phyloP scores from a whole-genome alignment of 108 stramenopile species.

The Schizochytrium sp. region DNA sequence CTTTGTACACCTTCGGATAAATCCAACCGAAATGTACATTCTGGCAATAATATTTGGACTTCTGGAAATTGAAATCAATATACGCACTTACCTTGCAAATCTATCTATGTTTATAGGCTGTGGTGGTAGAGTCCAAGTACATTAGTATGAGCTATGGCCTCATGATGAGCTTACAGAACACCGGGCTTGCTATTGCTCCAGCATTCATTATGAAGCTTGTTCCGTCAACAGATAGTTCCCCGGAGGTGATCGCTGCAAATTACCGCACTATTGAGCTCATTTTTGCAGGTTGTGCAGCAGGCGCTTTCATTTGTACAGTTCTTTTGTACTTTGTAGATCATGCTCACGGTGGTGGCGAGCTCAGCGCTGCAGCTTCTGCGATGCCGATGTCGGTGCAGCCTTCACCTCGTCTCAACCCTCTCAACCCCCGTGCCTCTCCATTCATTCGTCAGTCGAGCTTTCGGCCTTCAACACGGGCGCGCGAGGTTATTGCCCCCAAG shows the following conservation, averaged over 20 bases:
- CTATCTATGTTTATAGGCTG: background rate
- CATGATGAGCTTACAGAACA: conserved; percentile 59
- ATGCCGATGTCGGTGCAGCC: background rate
- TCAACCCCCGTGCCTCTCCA: conserved; percentile 49
- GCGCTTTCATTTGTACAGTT: conserved; percentile 20
- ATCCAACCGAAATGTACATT: too few relatives aligned
- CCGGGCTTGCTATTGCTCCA: conserved; percentile 21
- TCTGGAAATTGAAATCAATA: background rate
- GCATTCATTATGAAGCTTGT: conserved; percentile 12
- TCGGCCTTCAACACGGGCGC: background rate
- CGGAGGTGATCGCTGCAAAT: background rate
- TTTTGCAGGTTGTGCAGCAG: background rate
- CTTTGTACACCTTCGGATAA: too few relatives aligned
- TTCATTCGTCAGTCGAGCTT: conserved; percentile 34
- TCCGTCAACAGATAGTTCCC: background rate
- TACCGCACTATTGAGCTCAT: conserved; percentile 43
- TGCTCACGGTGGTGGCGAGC: background rate
- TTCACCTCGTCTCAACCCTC: conserved; percentile 50
- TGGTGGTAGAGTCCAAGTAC: conserved; percentile 41
- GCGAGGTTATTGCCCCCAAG: background rate
- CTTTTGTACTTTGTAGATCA: conserved; percentile 46
- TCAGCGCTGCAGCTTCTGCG: background rate
- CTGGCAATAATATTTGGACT: too few relatives aligned
- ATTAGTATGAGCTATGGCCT: conserved; percentile 47
- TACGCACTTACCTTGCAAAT: background rate